phyloP scores from a whole-genome alignment of 805 yeast species.

The Metschnikowia matae region DNA sequence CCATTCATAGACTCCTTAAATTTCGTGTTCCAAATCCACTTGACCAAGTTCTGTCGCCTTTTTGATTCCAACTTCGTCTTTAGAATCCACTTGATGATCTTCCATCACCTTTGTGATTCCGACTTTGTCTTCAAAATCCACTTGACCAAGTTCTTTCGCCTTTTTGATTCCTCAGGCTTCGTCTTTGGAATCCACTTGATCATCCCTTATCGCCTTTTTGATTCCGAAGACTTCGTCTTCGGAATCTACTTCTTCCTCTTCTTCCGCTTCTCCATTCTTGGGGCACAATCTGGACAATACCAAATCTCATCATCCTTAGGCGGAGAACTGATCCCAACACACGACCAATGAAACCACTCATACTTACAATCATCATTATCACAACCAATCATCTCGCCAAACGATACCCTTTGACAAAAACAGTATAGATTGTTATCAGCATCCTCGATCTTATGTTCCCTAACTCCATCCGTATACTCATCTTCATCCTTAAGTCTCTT shows the following conservation, averaged over 20 bases:
- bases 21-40: too few species aligned
- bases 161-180: too few species aligned
- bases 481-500: slow-evolving; percentile 16
- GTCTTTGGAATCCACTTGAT: too few species aligned
- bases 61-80: too few species aligned
- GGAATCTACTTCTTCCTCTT: slow-evolving; percentile 33
- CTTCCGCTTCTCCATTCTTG: slow-evolving; percentile 43
- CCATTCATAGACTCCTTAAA: too few species aligned
- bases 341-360: slow-evolving; percentile 96
- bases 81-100: too few species aligned
- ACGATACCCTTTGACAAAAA: slow-evolving; percentile 89
- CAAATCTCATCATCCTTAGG: slow-evolving; percentile 79
- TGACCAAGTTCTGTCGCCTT: too few species aligned
- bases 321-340: slow-evolving; percentile 85
- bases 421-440: slow-evolving; percentile 57
- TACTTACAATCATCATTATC: slow-evolving; percentile 83
- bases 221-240: background rate
- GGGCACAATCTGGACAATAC: slow-evolving; percentile 86
- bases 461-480: slow-evolving; percentile 11
- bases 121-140: too few species aligned
- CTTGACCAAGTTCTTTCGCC: too few species aligned
- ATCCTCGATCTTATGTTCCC: slow-evolving; percentile 26
- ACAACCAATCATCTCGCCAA: slow-evolving; percentile 96
- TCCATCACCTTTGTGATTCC: too few species aligned
- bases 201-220: too few species aligned